Evolutionary conservation across 257 asterid genomes (phyloP).

Genomic region (Craterostigma plantagineum): DNA sequence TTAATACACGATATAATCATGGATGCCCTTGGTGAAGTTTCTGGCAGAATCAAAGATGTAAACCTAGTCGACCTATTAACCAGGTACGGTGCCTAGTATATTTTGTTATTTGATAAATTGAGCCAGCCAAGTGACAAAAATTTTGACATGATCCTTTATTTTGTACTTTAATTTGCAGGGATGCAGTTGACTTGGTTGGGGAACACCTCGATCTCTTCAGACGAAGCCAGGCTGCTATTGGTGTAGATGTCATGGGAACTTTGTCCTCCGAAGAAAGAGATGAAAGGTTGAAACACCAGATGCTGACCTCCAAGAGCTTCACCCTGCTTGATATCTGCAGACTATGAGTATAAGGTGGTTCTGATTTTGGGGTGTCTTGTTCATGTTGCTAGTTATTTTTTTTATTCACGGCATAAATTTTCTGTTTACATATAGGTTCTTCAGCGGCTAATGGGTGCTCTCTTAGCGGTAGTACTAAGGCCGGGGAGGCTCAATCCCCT

Average conservation of each 20-base stretch:
- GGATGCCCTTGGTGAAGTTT: constrained; percentile 91
- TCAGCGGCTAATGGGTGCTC: constrained; percentile 88
- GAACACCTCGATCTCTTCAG: constrained; percentile 87
- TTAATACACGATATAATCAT: constrained; percentile 47
- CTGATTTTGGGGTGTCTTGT: constrained; percentile 16
- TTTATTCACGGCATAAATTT: constrained; percentile 8
- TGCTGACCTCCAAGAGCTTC: constrained; percentile 78
- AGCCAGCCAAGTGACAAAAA: too few species aligned
- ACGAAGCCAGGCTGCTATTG: constrained; percentile 76
- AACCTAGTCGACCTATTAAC: constrained; percentile 90
- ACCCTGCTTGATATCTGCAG: constrained; percentile 96
- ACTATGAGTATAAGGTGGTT: constrained; percentile 99
- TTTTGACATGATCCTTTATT: too few species aligned
- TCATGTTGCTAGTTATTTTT: constrained; percentile 4
- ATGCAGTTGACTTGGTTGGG: constrained; percentile 68
- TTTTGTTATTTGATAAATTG: too few species aligned
- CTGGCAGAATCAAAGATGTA: constrained; percentile 62
- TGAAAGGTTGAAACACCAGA: constrained; percentile 86
- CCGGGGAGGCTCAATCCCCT: constrained; percentile 92
- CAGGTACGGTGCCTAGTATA: constrained; percentile 24
- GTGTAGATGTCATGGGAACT: constrained; percentile 89
- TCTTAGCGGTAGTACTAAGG: constrained; percentile 77
- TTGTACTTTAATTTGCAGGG: constrained; percentile 65
- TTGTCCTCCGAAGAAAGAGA: constrained; percentile 97
- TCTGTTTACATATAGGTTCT: constrained; percentile 36